Conservation (phyloP, 1,139 yeast genomes). For the Kazachstania sp. region DNA sequence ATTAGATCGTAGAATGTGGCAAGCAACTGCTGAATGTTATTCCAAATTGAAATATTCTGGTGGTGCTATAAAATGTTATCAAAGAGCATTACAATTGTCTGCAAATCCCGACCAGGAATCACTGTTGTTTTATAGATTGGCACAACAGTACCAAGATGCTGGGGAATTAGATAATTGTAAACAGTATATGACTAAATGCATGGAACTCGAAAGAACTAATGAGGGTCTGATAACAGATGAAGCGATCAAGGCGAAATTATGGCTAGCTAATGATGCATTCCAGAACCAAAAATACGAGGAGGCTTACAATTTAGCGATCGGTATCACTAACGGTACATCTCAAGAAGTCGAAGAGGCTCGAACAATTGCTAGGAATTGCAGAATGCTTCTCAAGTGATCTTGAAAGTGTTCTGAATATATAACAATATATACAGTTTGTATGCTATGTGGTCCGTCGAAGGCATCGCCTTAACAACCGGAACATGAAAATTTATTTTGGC, state of each 20-base stretch:
- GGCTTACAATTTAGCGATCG: slow-evolving; percentile 70
- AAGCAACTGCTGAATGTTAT: slow-evolving; percentile 84
- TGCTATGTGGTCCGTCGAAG: too few species aligned
- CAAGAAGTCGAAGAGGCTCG: slow-evolving; percentile 88
- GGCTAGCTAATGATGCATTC: slow-evolving; percentile 74
- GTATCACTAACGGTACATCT: slow-evolving; percentile 67
- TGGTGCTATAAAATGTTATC: slow-evolving; percentile 39
- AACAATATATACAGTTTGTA: background rate
- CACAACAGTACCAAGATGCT: slow-evolving; percentile 53
- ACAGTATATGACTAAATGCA: slow-evolving; percentile 63
- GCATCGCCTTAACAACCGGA: too few species aligned
- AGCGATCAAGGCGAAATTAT: slow-evolving; percentile 71
- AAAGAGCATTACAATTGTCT: slow-evolving; percentile 41
- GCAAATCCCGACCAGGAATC: slow-evolving; percentile 37
- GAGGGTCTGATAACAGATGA: slow-evolving; percentile 65
- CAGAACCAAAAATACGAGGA: slow-evolving; percentile 48
- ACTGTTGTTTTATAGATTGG: slow-evolving; percentile 56
- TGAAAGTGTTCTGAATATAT: background rate
- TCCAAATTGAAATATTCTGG: slow-evolving; percentile 63
- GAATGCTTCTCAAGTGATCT: slow-evolving; percentile 16
- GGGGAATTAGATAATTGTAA: slow-evolving; percentile 48
- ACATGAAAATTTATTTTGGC: too few species aligned
- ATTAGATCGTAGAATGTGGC: slow-evolving; percentile 92
- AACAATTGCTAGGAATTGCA: slow-evolving; percentile 67
- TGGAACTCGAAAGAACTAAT: slow-evolving; percentile 44